These are phyloP conservation scores for Saposhnikovia divaricata DNA, from an alignment of 129 eudicot genomes.

Conservation along the genomic window DNA sequence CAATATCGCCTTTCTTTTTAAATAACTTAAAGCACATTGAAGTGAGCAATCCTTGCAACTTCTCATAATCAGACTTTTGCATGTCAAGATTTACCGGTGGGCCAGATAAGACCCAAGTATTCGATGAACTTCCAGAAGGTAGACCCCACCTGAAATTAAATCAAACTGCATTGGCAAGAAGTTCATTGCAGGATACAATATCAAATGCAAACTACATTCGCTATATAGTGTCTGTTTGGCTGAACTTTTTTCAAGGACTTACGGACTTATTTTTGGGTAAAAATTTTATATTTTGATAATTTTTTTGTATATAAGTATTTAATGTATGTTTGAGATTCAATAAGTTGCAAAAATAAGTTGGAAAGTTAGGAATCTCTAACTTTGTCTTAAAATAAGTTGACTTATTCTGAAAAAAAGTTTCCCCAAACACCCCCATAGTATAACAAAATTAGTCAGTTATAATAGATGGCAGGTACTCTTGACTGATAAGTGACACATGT, in stretches of 20 bases:
- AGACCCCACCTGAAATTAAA: constrained; percentile 63
- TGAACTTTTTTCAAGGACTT: too few species aligned
- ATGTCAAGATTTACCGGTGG: constrained; percentile 83
- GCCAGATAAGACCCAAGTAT: constrained; percentile 92
- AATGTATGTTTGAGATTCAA: too few species aligned
- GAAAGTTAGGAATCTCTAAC: too few species aligned
- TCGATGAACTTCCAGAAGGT: constrained; percentile 79
- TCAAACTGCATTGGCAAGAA: neutral
- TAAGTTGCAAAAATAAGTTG: too few species aligned
- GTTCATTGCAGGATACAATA: neutral
- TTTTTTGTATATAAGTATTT: too few species aligned
- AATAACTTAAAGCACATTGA: constrained; percentile 89
- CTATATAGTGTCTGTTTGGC: too few species aligned
- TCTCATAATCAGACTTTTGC: constrained; percentile 72
- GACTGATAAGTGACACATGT: neutral
- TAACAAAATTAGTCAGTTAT: too few species aligned
- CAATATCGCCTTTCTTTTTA: constrained; percentile 78
- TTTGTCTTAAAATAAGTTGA: too few species aligned
- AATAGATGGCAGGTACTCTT: neutral
- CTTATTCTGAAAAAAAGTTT: too few species aligned
- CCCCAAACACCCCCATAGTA: too few species aligned
- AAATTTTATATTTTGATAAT: too few species aligned
- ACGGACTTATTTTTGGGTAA: too few species aligned
- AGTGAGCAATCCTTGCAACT: constrained; percentile 62
- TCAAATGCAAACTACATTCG: neutral